phyloP scores from a whole-genome alignment of 1,284 basidiomycete genomes.

The Clitocybe nebularis region DNA sequence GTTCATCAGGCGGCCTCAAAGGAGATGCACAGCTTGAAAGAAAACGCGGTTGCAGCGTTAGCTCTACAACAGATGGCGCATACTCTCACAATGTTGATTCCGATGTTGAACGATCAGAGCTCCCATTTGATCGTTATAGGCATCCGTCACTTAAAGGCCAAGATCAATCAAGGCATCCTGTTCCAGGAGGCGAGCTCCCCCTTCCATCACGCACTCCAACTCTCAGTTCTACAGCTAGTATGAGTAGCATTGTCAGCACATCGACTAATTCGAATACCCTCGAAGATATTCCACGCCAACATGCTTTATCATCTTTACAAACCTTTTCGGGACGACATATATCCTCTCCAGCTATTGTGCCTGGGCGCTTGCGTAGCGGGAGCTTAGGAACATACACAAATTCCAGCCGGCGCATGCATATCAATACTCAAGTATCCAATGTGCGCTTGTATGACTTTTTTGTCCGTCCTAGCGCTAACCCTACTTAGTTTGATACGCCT shows the following conservation, averaged over 20 bases:
- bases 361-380: slow-evolving; percentile 51
- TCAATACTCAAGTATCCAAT: slow-evolving; percentile 36
- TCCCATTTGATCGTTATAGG: slow-evolving; percentile 31
- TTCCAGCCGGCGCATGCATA: slow-evolving; percentile 30
- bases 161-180: slow-evolving; percentile 29
- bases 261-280: slow-evolving; percentile 30
- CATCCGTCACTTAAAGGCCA: slow-evolving; percentile 34
- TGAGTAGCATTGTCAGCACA: slow-evolving; percentile 32
- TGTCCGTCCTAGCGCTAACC: background rate
- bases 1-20: background rate
- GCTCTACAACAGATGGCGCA: slow-evolving; percentile 38
- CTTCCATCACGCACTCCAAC: slow-evolving; percentile 49
- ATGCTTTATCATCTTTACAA: slow-evolving; percentile 39
- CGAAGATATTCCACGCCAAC: slow-evolving; percentile 36
- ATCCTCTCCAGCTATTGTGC: slow-evolving; percentile 19
- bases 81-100: slow-evolving; percentile 38
- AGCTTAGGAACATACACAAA: slow-evolving; percentile 45
- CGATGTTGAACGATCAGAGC: slow-evolving; percentile 51
- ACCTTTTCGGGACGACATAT: slow-evolving; percentile 31
- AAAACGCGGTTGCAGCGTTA: slow-evolving; percentile 53
- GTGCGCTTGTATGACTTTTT: slow-evolving; percentile 14
- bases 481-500: background rate
- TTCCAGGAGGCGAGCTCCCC: slow-evolving; percentile 50
- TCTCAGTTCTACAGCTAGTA: slow-evolving; percentile 37
- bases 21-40: slow-evolving; percentile 27